Base-by-base conservation (phyloP, 768 basidiomycete genomes). In the Lactarius quietus region DNA sequence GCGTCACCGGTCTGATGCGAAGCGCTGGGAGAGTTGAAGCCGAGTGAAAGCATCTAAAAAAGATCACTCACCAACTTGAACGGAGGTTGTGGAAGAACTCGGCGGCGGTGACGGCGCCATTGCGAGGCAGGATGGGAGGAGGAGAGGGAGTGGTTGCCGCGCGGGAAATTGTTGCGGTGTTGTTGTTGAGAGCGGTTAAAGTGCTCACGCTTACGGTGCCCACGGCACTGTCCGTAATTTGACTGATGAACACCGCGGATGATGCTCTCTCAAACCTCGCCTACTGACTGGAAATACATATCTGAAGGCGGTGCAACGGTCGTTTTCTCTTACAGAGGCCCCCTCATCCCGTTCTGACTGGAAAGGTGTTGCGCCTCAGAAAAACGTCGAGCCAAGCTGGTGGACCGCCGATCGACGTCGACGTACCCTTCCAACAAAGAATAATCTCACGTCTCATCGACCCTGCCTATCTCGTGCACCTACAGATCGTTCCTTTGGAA, bases 251-350 rank as follows among this genome's bases (percentile, higher is more conserved):
- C 43, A 17, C 29, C 10, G 9, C 41, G 9, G 14, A 59, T 43
- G 31, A 67, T 18, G 65, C 61, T 14, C 62, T 76, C 55, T 58
- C 69, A 18, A 60, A 74, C 55, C 71, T 35, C 71, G 69, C n/a
- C 79, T 79, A 1, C 62, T 14, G 78, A 91, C 74, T 98, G 95
- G 95, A 77, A 73, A 67, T 98, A 98, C 73, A 77, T 93, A 26
- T 88, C 93, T 0, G 96, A 98, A 78, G 96, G 96, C n/a, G 93
- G 91, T 23, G 90, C 93, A 23, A 90, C 92, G 7, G 85, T 93
- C 69, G 93, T 98, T 18, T 92, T 95, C 75, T 86, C 90, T 9
- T 96, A 95, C 72, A 69, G 72, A 12, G 92, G 94, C 0, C 79
- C 83, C 57, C 72, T 8, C 74, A 84, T 68, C 74, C 82, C 2